Evolutionary conservation across 495 filamentous ascomycete genomes (phyloP).

Genomic region (Penicillium arizonense): DNA sequence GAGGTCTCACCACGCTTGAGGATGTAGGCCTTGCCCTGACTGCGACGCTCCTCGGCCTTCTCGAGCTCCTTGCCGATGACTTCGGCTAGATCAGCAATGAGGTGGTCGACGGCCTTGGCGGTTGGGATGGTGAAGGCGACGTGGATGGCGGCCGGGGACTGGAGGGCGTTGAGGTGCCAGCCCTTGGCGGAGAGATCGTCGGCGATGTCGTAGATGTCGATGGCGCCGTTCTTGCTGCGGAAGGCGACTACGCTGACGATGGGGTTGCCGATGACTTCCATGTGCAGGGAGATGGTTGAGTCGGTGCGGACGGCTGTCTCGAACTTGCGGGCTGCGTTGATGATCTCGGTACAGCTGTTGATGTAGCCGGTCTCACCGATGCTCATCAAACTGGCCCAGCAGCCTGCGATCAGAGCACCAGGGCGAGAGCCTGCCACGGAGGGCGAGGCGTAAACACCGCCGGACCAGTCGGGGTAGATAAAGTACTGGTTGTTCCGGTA

Average conservation of each 20-base stretch:
- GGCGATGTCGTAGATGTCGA: slow-evolving; percentile 86
- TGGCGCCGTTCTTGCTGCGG: slow-evolving; percentile 59
- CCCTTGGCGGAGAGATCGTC: slow-evolving; percentile 78
- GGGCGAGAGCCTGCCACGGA: slow-evolving; percentile 87
- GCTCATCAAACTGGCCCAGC: slow-evolving; percentile 87
- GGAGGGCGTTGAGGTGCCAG: slow-evolving; percentile 95
- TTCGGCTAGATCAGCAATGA: slow-evolving; percentile 73
- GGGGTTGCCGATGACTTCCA: slow-evolving; percentile 80
- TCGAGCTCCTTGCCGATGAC: slow-evolving; percentile 76
- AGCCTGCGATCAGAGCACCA: slow-evolving; percentile 89
- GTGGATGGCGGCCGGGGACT: slow-evolving; percentile 91
- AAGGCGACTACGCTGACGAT: slow-evolving; percentile 91
- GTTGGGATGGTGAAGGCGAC: slow-evolving; percentile 92
- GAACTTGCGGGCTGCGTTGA: slow-evolving; percentile 83
- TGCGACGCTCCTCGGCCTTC: slow-evolving; percentile 72
- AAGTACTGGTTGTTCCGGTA: slow-evolving; percentile 93
- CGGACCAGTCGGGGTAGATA: slow-evolving; percentile 90
- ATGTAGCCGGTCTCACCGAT: slow-evolving; percentile 91
- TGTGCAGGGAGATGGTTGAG: slow-evolving; percentile 62
- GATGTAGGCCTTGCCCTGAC: slow-evolving; percentile 55
- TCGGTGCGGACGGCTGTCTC: slow-evolving; percentile 69
- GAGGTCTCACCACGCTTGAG: slow-evolving; percentile 66
- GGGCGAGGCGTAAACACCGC: slow-evolving; percentile 93
- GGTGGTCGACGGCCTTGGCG: slow-evolving; percentile 70
- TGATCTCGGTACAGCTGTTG: slow-evolving; percentile 77